phyloP scores from a whole-genome alignment of 495 filamentous ascomycete species.

The Delitschia confertaspora region DNA sequence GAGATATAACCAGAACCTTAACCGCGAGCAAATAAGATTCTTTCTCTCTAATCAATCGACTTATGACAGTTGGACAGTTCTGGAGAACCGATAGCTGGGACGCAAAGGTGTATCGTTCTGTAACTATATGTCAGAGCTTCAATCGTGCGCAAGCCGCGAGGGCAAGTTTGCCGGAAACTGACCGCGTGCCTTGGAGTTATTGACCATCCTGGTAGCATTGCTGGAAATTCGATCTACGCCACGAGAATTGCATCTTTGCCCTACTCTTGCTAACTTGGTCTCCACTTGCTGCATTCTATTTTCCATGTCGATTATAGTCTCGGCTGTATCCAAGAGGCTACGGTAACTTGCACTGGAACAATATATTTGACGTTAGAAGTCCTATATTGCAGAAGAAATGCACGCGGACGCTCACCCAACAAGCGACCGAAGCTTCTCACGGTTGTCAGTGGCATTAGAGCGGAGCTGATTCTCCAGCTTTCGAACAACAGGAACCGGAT shows the following conservation, averaged over 20 bases:
- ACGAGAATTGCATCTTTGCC: slow-evolving; percentile 65
- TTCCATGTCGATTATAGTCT: slow-evolving; percentile 85
- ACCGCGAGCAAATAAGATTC: slow-evolving; percentile 58
- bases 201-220: slow-evolving; percentile 53
- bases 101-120: slow-evolving; percentile 46
- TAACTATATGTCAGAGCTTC: slow-evolving; percentile 33
- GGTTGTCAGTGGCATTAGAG: slow-evolving; percentile 64
- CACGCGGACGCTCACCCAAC: slow-evolving; percentile 57
- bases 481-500: slow-evolving; percentile 54
- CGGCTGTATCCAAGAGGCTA: slow-evolving; percentile 84
- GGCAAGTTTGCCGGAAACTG: slow-evolving; percentile 27
- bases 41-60: slow-evolving; percentile 48
- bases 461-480: slow-evolving; percentile 57
- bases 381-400: not conserved
- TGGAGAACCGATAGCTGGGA: slow-evolving; percentile 56
- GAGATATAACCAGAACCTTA: slow-evolving; percentile 70
- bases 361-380: slow-evolving; percentile 1
- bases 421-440: slow-evolving; percentile 76
- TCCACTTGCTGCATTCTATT: slow-evolving; percentile 66
- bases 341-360: slow-evolving; percentile 70
- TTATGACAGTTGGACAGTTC: slow-evolving; percentile 47
- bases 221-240: slow-evolving; percentile 58
- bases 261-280: slow-evolving; percentile 58
- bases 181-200: slow-evolving; percentile 37
- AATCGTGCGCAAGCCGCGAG: not conserved